Conservation (phyloP, 2,329 filamentous ascomycete genomes). For the Berkeleyomyces rouxiae region DNA sequence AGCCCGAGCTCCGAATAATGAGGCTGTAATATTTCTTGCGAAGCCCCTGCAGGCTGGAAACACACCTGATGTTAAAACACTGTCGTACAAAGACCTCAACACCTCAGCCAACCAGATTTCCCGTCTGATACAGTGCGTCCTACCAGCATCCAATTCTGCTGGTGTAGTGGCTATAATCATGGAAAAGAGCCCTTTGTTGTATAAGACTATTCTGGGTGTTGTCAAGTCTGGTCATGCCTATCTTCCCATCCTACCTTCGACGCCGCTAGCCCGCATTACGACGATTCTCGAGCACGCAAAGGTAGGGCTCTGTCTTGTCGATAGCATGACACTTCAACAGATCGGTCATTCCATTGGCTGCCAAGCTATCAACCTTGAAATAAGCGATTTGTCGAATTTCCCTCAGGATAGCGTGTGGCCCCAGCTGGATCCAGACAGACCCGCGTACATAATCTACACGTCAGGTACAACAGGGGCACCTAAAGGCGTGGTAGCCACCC, state of each 20-base stretch:
- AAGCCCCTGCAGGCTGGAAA: conserved; percentile 21
- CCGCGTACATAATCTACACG: conserved; percentile 69
- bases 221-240: conserved; percentile 65
- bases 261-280: conserved; percentile 42
- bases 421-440: conserved; percentile 27
- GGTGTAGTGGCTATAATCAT: conserved; percentile 49
- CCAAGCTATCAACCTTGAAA: conserved; percentile 22
- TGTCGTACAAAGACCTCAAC: conserved; percentile 54
- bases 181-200: conserved; percentile 59
- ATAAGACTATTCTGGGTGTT: conserved; percentile 56
- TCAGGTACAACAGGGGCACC: conserved; percentile 68
- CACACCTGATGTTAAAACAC: conserved; percentile 20
- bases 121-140: conserved; percentile 14
- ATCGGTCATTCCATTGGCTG: conserved; percentile 12
- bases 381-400: conserved; percentile 18
- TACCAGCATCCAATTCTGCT: background rate
- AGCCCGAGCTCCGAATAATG: conserved; percentile 28
- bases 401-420: conserved; percentile 16
- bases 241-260: conserved; percentile 60
- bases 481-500: conserved; percentile 65
- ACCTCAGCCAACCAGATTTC: conserved; percentile 46
- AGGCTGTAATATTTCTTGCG: conserved; percentile 47
- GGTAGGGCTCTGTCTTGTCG: conserved; percentile 29
- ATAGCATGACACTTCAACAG: conserved; percentile 19
- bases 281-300: conserved; percentile 46